Percentiles rank a stretch among this genome's conserved stretches.
Evolutionary conservation across 352 stramenopile species (phyloP).

Genomic region (Pythium chondricola): DNA sequence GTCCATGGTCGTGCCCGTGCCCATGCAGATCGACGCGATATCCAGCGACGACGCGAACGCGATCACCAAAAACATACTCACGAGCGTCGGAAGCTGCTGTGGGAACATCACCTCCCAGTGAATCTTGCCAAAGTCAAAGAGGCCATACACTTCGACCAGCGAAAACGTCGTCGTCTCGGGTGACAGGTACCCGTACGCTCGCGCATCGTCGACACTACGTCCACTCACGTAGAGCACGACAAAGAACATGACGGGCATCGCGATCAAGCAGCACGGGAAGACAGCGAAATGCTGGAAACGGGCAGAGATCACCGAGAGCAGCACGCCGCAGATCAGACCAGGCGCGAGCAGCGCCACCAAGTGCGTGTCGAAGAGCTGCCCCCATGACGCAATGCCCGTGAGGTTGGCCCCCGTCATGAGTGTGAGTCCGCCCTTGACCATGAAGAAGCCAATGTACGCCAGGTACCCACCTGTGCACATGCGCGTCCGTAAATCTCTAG

Average conservation of each 20-base stretch:
- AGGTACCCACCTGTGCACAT: constrained; percentile 85
- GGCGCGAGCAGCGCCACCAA: constrained; percentile 73
- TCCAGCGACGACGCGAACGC: constrained; percentile 92
- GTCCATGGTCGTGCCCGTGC: constrained; percentile 88
- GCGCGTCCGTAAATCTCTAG: neutral
- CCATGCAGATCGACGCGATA: constrained; percentile 94
- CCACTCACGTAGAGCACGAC: constrained; percentile 56
- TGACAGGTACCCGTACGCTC: constrained; percentile 81
- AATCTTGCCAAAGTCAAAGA: constrained; percentile 70
- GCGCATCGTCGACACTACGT: constrained; percentile 82
- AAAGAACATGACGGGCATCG: constrained; percentile 84
- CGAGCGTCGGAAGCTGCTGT: constrained; percentile 50
- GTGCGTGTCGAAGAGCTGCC: constrained; percentile 42
- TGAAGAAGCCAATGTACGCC: constrained; percentile 96
- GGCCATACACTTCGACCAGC: constrained; percentile 38
- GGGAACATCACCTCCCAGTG: constrained; percentile 76
- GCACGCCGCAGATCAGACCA: constrained; percentile 57
- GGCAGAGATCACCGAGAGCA: constrained; percentile 66
- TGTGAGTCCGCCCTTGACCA: constrained; percentile 85
- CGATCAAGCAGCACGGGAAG: constrained; percentile 46
- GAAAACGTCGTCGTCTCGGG: constrained; percentile 23
- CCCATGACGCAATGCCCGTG: constrained; percentile 63
- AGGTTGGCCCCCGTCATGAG: constrained; percentile 81
- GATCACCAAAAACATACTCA: constrained; percentile 95
- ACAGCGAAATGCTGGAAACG: constrained; percentile 63